Percentiles rank a stretch among this genome's conserved stretches.
Evolutionary conservation across 2,329 filamentous ascomycete species (phyloP).

Genomic region (Fulvia fulva): DNA sequence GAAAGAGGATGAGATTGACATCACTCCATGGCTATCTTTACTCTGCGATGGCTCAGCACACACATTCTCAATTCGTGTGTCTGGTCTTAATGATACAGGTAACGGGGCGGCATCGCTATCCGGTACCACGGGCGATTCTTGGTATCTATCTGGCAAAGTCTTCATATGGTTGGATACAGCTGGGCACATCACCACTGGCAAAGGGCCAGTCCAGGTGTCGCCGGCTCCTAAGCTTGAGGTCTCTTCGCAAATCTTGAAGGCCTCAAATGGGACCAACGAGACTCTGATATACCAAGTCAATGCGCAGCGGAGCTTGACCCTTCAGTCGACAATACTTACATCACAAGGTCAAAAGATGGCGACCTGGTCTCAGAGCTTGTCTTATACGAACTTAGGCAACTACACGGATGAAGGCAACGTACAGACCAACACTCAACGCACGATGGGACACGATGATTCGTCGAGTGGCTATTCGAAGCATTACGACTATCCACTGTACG

Average conservation of each 20-base stretch:
- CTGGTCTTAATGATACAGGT: conserved; percentile 59
- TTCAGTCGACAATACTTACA: conserved; percentile 52
- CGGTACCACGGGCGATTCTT: conserved; percentile 59
- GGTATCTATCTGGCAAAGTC: conserved; percentile 74
- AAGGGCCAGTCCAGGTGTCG: conserved; percentile 36
- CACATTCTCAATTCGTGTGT: conserved; percentile 64
- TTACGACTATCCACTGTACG: conserved; percentile 60
- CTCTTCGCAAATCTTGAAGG: conserved; percentile 46
- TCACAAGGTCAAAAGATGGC: conserved; percentile 42
- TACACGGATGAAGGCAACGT: conserved; percentile 53
- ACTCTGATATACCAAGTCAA: conserved; percentile 53
- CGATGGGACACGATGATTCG: conserved; percentile 46
- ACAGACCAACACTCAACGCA: conserved; percentile 52
- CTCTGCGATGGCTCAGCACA: conserved; percentile 64
- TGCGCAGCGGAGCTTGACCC: conserved; percentile 53
- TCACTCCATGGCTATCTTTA: conserved; percentile 69
- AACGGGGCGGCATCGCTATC: conserved; percentile 48
- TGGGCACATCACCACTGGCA: conserved; percentile 50
- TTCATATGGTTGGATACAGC: conserved; percentile 67
- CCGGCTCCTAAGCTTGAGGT: conserved; percentile 48
- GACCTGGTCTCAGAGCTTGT: conserved; percentile 58
- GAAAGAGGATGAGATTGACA: conserved; percentile 74
- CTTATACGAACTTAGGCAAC: conserved; percentile 53
- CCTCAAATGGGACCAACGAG: conserved; percentile 53
- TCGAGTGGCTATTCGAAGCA: conserved; percentile 37